These are phyloP conservation scores for Aspergillus sp. DNA, from an alignment of 2,329 filamentous ascomycete genomes.

Conservation along the genomic window DNA sequence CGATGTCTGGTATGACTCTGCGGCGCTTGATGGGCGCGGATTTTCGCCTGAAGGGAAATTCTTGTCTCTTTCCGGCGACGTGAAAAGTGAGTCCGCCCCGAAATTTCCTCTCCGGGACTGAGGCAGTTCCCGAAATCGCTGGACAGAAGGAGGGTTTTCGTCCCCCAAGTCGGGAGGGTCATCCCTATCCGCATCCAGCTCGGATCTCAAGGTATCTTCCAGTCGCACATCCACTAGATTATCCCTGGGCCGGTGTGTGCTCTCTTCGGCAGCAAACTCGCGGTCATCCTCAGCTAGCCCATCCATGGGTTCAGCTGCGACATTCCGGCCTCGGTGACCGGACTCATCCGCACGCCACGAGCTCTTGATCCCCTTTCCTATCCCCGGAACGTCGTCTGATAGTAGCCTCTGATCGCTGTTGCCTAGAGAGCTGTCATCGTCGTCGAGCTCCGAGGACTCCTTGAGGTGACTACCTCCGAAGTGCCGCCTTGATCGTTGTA, in stretches of 20 bases:
- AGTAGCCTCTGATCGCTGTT: constrained; percentile 46
- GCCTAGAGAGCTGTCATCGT: constrained; percentile 59
- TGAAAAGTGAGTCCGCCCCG: constrained; percentile 40
- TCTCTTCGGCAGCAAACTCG: constrained; percentile 27
- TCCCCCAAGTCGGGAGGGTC: constrained; percentile 41
- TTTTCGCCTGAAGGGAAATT: constrained; percentile 44
- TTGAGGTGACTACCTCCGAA: constrained; percentile 81
- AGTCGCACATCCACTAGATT: constrained; percentile 84
- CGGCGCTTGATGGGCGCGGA: constrained; percentile 49
- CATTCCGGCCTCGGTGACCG: constrained; percentile 38
- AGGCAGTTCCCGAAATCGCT: constrained; percentile 52
- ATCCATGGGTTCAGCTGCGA: constrained; percentile 32
- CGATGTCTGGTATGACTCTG: constrained; percentile 54
- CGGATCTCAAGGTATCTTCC: constrained; percentile 59
- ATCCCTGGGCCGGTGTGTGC: constrained; percentile 59
- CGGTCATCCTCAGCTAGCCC: constrained; percentile 38
- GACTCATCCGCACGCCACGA: constrained; percentile 55
- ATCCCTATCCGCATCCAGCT: constrained; percentile 43
- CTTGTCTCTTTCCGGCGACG: constrained; percentile 53
- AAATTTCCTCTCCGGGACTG: constrained; percentile 38
- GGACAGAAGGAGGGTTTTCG: constrained; percentile 54
- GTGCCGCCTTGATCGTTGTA: constrained; percentile 85
- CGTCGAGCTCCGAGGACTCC: constrained; percentile 81
- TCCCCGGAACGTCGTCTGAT: constrained; percentile 36
- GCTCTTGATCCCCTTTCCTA: constrained; percentile 54